Conservation (phyloP, 306 rosid species). For the Vigna trinervia region DNA sequence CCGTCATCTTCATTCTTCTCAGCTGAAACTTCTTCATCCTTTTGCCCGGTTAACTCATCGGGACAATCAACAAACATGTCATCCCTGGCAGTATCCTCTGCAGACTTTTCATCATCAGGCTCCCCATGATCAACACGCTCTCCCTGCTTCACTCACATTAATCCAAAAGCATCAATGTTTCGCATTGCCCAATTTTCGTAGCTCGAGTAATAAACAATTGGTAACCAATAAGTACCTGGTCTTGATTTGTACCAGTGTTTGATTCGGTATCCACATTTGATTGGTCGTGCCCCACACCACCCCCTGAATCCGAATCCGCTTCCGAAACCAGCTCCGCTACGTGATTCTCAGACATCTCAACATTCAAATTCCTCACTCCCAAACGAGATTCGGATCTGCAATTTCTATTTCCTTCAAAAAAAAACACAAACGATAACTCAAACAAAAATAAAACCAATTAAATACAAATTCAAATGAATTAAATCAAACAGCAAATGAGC, state of each 20-base stretch:
- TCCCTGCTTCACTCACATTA: constrained; percentile 39
- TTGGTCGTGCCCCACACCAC: constrained; percentile 40
- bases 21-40: constrained; percentile 56
- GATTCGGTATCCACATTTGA: constrained; percentile 47
- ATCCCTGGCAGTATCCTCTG: constrained; percentile 72
- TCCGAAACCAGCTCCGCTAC: constrained; percentile 39
- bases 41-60: constrained; percentile 64
- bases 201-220: background rate
- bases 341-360: constrained; percentile 68
- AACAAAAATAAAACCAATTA: constrained; percentile 21
- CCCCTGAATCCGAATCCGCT: constrained; percentile 42
- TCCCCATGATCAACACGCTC: constrained; percentile 43
- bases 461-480: constrained; percentile 14
- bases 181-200: constrained; percentile 17
- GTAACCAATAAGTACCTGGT: constrained; percentile 48
- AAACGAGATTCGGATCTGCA: constrained; percentile 53
- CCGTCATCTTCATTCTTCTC: constrained; percentile 47
- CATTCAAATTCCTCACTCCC: constrained; percentile 46
- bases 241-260: constrained; percentile 11
- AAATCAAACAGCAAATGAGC: constrained; percentile 22
- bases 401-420: background rate
- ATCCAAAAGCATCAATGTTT: constrained; percentile 9
- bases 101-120: constrained; percentile 50
- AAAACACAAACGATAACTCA: background rate
- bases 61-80: constrained; percentile 93